Percentiles rank a stretch among this genome's conserved stretches.
Evolutionary conservation across 352 stramenopile species (phyloP).

Genomic region (Aphanomyces stellatus): DNA sequence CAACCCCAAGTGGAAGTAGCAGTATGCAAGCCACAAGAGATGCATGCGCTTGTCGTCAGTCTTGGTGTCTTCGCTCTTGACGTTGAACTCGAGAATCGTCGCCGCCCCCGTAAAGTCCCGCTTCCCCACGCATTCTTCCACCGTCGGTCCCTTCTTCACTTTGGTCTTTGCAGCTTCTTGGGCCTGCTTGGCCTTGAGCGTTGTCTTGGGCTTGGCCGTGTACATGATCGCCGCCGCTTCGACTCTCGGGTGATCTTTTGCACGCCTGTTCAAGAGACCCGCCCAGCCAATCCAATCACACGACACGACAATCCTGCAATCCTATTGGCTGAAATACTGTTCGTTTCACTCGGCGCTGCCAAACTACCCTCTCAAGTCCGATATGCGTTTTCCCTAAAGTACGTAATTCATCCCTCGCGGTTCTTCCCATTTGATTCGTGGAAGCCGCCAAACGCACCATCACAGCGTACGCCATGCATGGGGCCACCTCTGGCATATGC

Average conservation of each 20-base stretch:
- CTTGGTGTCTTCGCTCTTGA: conserved; percentile 78
- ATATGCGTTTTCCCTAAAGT: too few species aligned
- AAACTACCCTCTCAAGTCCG: too few species aligned
- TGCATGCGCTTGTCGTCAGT: conserved; percentile 53
- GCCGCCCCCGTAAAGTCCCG: conserved; percentile 92
- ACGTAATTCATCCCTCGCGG: too few species aligned
- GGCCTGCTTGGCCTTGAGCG: conserved; percentile 10
- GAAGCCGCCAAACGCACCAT: too few species aligned
- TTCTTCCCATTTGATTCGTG: too few species aligned
- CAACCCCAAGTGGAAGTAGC: conserved; percentile 90
- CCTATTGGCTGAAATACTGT: conserved; percentile 8
- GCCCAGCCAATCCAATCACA: not conserved
- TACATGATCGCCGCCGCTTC: conserved; percentile 12
- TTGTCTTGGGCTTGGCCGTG: conserved; percentile 20
- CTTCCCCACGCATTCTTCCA: conserved; percentile 67
- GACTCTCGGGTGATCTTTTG: too few species aligned
- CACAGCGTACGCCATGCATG: too few species aligned
- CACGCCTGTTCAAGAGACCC: not conserved
- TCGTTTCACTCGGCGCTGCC: too few species aligned
- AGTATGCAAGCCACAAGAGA: conserved; percentile 93
- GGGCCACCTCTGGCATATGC: too few species aligned
- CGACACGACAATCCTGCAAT: not conserved
- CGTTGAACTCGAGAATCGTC: conserved; percentile 92
- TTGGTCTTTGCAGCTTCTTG: conserved; percentile 32
- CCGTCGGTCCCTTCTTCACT: conserved; percentile 63